Percentiles rank a stretch among this genome's conserved stretches.
Conservation (phyloP, 768 basidiomycete genomes). For the Lenzites betulinus region DNA sequence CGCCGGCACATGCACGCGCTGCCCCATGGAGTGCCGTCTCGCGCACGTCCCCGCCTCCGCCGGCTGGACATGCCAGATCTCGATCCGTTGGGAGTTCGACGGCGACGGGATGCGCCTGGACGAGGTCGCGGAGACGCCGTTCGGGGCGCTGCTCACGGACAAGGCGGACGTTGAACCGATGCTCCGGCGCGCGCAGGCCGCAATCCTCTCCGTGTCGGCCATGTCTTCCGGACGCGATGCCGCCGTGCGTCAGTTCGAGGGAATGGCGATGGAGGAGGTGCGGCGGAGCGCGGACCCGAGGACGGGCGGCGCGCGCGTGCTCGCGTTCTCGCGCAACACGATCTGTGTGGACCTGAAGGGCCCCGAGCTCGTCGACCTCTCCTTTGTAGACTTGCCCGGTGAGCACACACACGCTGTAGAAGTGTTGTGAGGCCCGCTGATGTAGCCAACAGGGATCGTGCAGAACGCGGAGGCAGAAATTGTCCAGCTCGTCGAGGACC, state of each 20-base stretch:
- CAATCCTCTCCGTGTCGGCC: slow-evolving; percentile 43
- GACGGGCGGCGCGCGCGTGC: background rate
- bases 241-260: background rate
- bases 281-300: slow-evolving; percentile 32
- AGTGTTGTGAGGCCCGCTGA: background rate
- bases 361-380: slow-evolving; percentile 34
- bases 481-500: slow-evolving; percentile 54
- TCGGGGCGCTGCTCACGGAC: slow-evolving; percentile 45
- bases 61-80: slow-evolving; percentile 41
- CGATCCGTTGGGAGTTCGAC: slow-evolving; percentile 44
- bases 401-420: no score
- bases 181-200: slow-evolving; percentile 61
- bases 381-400: slow-evolving; percentile 38
- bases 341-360: slow-evolving; percentile 34
- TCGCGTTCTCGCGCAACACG: slow-evolving; percentile 34
- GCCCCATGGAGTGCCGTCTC: slow-evolving; percentile 41
- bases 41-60: slow-evolving; percentile 10
- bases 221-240: background rate
- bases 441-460: slow-evolving; percentile 27
- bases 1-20: slow-evolving; percentile 49
- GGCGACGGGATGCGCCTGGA: slow-evolving; percentile 29
- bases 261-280: background rate
- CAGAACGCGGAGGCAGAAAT: slow-evolving; percentile 3
- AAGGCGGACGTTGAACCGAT: slow-evolving; percentile 49
- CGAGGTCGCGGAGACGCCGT: slow-evolving; percentile 35